Conservation (phyloP, 352 stramenopile genomes). For the Bremia lactucae region DNA sequence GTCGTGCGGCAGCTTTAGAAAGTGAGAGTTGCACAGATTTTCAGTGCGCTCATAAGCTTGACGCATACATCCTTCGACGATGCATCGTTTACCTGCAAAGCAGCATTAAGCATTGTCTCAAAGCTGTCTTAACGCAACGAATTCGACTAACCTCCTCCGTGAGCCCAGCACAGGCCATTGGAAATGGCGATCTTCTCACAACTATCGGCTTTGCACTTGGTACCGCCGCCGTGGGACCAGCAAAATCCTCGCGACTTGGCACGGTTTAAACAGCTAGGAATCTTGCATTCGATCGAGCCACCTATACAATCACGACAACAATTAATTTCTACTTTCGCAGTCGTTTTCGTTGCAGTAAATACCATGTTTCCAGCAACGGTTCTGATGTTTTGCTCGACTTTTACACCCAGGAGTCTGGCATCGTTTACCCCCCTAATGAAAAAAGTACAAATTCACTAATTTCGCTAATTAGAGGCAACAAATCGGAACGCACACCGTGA, state of each 20-base stretch:
- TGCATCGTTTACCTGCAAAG: constrained; percentile 38
- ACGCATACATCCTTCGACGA: constrained; percentile 38
- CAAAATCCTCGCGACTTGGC: constrained; percentile 79
- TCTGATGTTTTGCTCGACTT: constrained; percentile 63
- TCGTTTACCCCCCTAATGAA: constrained; percentile 48
- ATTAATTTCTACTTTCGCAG: neutral
- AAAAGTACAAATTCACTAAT: neutral
- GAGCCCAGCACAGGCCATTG: constrained; percentile 64
- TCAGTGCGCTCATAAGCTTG: constrained; percentile 70
- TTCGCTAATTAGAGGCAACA: neutral
- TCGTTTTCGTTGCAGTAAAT: neutral
- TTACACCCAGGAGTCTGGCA: constrained; percentile 46
- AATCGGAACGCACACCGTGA: constrained; percentile 43
- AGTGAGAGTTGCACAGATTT: constrained; percentile 63
- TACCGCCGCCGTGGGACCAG: constrained; percentile 79
- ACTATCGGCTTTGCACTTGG: constrained; percentile 54
- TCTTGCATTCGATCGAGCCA: constrained; percentile 66
- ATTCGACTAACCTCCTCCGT: constrained; percentile 43
- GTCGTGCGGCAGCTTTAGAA: too few species aligned
- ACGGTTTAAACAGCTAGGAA: constrained; percentile 60
- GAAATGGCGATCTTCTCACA: constrained; percentile 78
- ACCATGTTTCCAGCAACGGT: constrained; percentile 69
- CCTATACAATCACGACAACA: constrained; percentile 15
- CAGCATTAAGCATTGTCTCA: neutral
- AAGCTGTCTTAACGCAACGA: neutral